Base-by-base conservation (phyloP, 1,284 basidiomycete genomes). In the Vanrija pseudolonga region DNA sequence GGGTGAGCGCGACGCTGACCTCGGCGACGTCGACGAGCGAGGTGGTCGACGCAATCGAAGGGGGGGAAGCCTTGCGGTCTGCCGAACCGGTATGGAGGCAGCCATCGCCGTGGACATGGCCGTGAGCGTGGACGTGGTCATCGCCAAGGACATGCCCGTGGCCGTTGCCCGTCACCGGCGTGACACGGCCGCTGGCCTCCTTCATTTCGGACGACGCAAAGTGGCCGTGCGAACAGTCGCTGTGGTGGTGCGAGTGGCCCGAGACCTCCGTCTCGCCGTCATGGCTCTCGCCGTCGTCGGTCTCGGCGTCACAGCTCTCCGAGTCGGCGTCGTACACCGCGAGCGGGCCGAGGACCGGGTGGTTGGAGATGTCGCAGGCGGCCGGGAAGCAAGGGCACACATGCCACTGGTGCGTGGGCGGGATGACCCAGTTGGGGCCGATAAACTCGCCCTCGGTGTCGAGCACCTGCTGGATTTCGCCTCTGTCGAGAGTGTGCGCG, bases 191-290 rank as follows among this genome's bases (percentile, higher is more conserved):
- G 32, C 32, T 32, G 1, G 9, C 32, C 32, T 32, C 32, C 32
- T 32, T 15, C 2, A 15, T 12, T 12, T 32, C 32, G 32, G 14
- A 15, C 32, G 32, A 4, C 12, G 32, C 32, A 32, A 32, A 4
- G 32, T 49, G 50, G 44, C 50, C 74, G 19, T 42, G 18, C 79
- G 78, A 6, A 12, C 28, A 32, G 7, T 9, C 24, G 24, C 24
- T 26, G 24, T 26, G 24, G 24, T n/a, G n/a, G n/a, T 26, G 26
- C 26, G 26, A 26, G 7, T 26, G 26, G 11, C 32, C 32, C 32
- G 32, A 32, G 32, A 80, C 81, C 40, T 71, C 76, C 9, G 80
- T 78, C 9, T 32, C 9, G 9, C 32, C 20, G 39, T 42, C n/a
- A 20, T 42, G 15, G 6, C 6, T 9, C 18, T 5, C n/a, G 12